These are phyloP conservation scores for Ustilago tritici DNA, from an alignment of 1,284 basidiomycete genomes.

Conservation along the genomic window DNA sequence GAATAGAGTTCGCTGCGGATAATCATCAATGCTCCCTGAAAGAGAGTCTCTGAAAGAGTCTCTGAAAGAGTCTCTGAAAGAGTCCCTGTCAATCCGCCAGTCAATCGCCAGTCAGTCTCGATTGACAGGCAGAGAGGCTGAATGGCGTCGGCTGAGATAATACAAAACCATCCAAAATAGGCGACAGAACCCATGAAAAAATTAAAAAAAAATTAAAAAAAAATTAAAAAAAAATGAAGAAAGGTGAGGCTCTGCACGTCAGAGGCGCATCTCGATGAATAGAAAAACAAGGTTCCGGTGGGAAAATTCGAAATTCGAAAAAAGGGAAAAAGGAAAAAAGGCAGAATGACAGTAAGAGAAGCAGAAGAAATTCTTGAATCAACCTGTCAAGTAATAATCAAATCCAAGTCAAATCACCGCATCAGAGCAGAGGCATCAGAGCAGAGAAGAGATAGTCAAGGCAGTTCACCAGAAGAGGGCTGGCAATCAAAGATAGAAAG, in stretches of 20 bases:
- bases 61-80: background rate
- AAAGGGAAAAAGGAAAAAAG: background rate
- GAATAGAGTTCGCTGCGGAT: background rate
- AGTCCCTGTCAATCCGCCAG: conserved; percentile 3
- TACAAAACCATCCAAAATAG: background rate
- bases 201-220: too few species aligned
- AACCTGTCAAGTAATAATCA: conserved; percentile 1
- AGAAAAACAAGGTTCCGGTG: conserved; percentile 5
- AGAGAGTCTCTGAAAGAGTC: background rate
- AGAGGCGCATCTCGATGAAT: conserved; percentile 11
- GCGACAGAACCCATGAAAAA: background rate
- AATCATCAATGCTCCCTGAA: background rate
- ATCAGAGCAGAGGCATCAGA: background rate
- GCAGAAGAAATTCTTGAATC: background rate
- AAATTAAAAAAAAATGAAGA: background rate
- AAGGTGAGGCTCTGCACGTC: conserved; percentile 2
- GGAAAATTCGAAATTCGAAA: background rate
- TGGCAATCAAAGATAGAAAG: background rate
- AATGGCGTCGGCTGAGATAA: background rate
- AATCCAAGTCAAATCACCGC: conserved; percentile 7
- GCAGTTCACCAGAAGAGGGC: background rate
- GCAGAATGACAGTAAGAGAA: background rate
- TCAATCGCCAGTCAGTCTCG: too few species aligned
- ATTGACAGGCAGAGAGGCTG: too few species aligned
- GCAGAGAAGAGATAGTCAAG: too few species aligned